A percentile compares a stretch with the other conserved stretches of the same genome.
Conservation (phyloP, 176 grass and related monocot species). For the Avena atlantica region DNA sequence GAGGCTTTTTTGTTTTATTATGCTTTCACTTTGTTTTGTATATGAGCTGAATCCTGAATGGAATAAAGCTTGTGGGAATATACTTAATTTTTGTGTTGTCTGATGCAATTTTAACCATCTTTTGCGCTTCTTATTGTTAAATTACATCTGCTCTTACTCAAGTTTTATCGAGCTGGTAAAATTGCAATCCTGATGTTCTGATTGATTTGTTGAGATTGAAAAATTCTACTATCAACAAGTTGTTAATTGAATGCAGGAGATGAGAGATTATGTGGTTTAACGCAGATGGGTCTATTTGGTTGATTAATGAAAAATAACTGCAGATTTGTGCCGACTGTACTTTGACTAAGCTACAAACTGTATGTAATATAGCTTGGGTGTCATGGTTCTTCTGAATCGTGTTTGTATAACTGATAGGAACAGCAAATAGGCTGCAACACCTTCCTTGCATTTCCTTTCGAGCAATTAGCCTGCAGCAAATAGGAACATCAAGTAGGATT, state of each 20-base stretch:
- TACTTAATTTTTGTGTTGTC: neutral
- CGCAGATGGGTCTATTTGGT: neutral
- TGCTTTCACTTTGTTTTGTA: conserved; percentile 32
- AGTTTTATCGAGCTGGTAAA: neutral
- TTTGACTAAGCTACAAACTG: neutral
- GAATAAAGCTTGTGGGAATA: conserved; percentile 48
- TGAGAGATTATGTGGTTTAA: neutral
- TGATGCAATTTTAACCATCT: conserved; percentile 25
- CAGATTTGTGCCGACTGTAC: neutral
- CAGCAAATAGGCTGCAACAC: neutral
- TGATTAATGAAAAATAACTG: neutral
- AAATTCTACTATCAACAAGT: neutral
- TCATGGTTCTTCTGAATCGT: neutral
- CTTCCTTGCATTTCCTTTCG: neutral
- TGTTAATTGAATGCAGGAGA: neutral
- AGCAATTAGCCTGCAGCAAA: neutral
- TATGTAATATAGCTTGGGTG: neutral
- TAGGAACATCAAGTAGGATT: neutral
- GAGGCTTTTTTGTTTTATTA: neutral
- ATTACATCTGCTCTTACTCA: neutral
- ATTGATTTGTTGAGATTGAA: neutral
- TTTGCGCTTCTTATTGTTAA: neutral
- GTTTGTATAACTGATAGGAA: neutral
- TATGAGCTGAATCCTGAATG: conserved; percentile 56
- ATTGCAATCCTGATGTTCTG: neutral